phyloP scores from a whole-genome alignment of 2,329 filamentous ascomycete genomes.

The Parastagonospora avenae region DNA sequence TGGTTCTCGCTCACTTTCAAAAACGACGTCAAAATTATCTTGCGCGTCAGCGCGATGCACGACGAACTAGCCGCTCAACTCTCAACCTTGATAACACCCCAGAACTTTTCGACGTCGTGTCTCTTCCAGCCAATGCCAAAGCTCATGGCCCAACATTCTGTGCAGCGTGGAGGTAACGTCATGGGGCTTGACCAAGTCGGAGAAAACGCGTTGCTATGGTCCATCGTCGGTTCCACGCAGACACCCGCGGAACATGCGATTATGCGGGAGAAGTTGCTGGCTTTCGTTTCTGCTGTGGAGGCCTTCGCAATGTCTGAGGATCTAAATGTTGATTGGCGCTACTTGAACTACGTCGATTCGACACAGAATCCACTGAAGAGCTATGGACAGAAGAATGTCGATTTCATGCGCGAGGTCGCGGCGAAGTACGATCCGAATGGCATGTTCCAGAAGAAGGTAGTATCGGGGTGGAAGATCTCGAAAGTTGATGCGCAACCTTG shows the following conservation, averaged over 20 bases:
- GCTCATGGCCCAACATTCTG: slow-evolving; percentile 11
- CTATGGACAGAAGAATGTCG: slow-evolving; percentile 2
- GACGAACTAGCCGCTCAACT: slow-evolving; percentile 41
- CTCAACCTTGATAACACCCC: slow-evolving; percentile 7
- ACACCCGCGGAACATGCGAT: slow-evolving; percentile 2
- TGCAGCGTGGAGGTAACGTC: slow-evolving; percentile 5
- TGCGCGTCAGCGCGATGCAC: slow-evolving; percentile 46
- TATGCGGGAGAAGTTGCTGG: slow-evolving; percentile 14
- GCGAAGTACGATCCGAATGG: slow-evolving; percentile 38
- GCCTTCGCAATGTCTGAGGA: slow-evolving; percentile 17
- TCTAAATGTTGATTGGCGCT: slow-evolving; percentile 17
- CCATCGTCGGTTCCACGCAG: slow-evolving; percentile 3
- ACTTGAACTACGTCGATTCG: slow-evolving; percentile 41
- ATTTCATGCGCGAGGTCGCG: slow-evolving; percentile 2
- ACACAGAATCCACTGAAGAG: slow-evolving; percentile 37
- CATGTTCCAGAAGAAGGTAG: slow-evolving; percentile 38
- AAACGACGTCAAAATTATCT: slow-evolving; percentile 37
- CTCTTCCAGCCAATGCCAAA: slow-evolving; percentile 12
- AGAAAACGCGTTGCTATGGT: slow-evolving; percentile 19
- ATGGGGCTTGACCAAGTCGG: slow-evolving; percentile 22
- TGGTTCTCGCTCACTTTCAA: slow-evolving; percentile 31
- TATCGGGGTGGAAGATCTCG: slow-evolving; percentile 7
- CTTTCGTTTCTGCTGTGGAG: slow-evolving; percentile 21
- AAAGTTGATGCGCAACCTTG: neutral
- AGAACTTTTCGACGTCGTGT: slow-evolving; percentile 10